A percentile compares a stretch with the other conserved stretches of the same genome.
These are phyloP conservation scores for Lactarius hatsudake DNA, from an alignment of 768 basidiomycete genomes.

Conservation along the genomic window DNA sequence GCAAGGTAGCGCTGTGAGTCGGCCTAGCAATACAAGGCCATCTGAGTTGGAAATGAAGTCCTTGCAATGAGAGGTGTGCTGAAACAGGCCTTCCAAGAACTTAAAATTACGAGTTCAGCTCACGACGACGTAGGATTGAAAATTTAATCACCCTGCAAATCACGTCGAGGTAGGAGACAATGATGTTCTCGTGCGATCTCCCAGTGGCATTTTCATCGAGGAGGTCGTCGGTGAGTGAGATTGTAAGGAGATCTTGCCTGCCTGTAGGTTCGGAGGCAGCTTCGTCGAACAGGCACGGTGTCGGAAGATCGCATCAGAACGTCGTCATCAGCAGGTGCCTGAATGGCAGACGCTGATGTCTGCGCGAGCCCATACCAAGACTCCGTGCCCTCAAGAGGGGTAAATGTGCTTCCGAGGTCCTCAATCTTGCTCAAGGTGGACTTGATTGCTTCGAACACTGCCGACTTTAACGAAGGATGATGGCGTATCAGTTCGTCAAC, in stretches of 20 bases:
- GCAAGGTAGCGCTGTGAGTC: constrained; percentile 78
- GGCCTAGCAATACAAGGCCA: constrained; percentile 70
- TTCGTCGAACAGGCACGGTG: constrained; percentile 1
- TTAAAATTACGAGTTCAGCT: constrained; percentile 34
- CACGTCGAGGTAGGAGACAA: constrained; percentile 78
- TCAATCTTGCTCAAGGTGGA: constrained; percentile 70
- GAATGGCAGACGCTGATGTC: background rate
- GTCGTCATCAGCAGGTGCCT: constrained; percentile 17
- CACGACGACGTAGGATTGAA: background rate
- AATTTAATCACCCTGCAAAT: constrained; percentile 61
- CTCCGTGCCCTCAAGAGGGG: constrained; percentile 53
- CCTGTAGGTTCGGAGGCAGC: constrained; percentile 16
- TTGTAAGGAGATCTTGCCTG: constrained; percentile 1
- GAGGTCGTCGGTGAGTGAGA: constrained; percentile 15
- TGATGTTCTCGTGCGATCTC: constrained; percentile 67
- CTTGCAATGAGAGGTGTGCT: constrained; percentile 83
- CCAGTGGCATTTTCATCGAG: constrained; percentile 20
- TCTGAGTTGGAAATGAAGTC: constrained; percentile 81
- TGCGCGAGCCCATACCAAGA: constrained; percentile 63
- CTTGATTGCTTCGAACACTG: constrained; percentile 77
- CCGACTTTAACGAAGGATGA: constrained; percentile 80
- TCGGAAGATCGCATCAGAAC: constrained; percentile 25
- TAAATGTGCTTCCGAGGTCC: constrained; percentile 61
- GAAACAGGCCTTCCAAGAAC: constrained; percentile 95
- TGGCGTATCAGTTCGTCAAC: constrained; percentile 96